Evolutionary conservation across 768 basidiomycete species (phyloP).

Genomic region (Tubosaeta sp.): DNA sequence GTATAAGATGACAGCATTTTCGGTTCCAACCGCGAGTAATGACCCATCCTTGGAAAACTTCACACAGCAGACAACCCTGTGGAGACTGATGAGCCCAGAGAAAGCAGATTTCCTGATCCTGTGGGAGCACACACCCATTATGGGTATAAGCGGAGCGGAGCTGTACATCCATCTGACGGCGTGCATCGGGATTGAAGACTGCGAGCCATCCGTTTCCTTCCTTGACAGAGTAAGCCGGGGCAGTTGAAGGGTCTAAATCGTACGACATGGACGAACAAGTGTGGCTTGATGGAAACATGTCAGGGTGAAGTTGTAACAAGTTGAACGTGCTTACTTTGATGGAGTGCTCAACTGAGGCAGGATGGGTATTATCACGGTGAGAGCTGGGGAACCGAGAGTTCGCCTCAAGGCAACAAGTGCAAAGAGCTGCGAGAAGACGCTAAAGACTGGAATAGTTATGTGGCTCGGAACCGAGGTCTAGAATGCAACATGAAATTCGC

Average conservation of each 20-base stretch:
- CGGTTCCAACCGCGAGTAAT: slow-evolving; percentile 30
- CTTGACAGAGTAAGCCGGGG: slow-evolving; percentile 32
- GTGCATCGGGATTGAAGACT: slow-evolving; percentile 47
- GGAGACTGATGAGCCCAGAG: slow-evolving; percentile 9
- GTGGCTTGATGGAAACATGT: slow-evolving; percentile 1
- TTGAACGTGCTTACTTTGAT: not conserved
- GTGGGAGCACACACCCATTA: slow-evolving; percentile 57
- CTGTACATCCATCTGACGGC: slow-evolving; percentile 48
- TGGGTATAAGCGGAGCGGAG: slow-evolving; percentile 73
- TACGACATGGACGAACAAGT: slow-evolving; percentile 15
- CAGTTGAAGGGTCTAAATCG: slow-evolving; percentile 26
- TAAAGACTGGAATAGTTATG: not conserved
- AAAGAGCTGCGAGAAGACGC: not conserved
- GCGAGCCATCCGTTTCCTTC: slow-evolving; percentile 52
- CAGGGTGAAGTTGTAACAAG: slow-evolving; percentile 1
- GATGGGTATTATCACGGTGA: not conserved
- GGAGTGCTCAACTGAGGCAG: not conserved
- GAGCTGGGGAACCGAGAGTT: not conserved
- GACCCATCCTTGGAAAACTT: slow-evolving; percentile 31
- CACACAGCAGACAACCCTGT: slow-evolving; percentile 30
- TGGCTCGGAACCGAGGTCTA: not conserved
- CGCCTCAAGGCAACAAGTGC: not conserved
- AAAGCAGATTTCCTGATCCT: not conserved
- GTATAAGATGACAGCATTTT: slow-evolving; percentile 30
- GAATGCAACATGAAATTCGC: not conserved